These are phyloP conservation scores for Blepharisma japonicum DNA, from an alignment of 73 alveolate genomes.

Conservation along the genomic window DNA sequence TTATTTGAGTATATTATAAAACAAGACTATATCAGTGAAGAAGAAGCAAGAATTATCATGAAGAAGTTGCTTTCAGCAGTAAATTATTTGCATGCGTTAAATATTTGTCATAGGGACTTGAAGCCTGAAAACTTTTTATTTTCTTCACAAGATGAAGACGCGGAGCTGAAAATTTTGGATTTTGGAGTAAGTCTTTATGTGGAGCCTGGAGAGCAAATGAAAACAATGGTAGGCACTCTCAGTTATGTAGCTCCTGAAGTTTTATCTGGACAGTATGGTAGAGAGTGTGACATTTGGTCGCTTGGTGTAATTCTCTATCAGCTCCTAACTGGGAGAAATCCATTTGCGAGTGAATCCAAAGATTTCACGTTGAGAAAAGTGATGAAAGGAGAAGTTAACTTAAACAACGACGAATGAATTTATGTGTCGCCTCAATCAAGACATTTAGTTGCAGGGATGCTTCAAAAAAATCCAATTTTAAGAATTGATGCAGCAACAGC, in stretches of 20 bases:
- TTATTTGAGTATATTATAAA: conserved; percentile 44
- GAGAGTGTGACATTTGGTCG: conserved; percentile 41
- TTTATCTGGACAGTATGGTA: conserved; percentile 28
- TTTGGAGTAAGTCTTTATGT: conserved; percentile 51
- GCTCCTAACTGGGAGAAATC: conserved; percentile 34
- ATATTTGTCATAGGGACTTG: conserved; percentile 62
- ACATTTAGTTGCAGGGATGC: conserved; percentile 37
- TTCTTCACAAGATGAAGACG: conserved; percentile 42
- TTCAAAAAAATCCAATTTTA: conserved; percentile 39
- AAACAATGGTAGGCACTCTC: conserved; percentile 4
- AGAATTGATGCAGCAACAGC: conserved; percentile 52
- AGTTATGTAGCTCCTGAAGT: conserved; percentile 29
- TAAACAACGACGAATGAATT: conserved; percentile 5
- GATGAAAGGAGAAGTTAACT: neutral
- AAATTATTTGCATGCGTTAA: conserved; percentile 53
- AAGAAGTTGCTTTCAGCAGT: conserved; percentile 62
- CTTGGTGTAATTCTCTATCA: conserved; percentile 33
- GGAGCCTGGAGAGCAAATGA: neutral
- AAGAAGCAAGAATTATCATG: conserved; percentile 58
- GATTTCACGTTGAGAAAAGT: neutral
- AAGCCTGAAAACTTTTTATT: conserved; percentile 65
- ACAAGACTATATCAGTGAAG: conserved; percentile 38
- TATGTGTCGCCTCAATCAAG: conserved; percentile 39
- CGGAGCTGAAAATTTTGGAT: conserved; percentile 74
- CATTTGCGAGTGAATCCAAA: conserved; percentile 1